Conservation (phyloP, 2,329 filamentous ascomycete species). For the Sporothrix inflata region DNA sequence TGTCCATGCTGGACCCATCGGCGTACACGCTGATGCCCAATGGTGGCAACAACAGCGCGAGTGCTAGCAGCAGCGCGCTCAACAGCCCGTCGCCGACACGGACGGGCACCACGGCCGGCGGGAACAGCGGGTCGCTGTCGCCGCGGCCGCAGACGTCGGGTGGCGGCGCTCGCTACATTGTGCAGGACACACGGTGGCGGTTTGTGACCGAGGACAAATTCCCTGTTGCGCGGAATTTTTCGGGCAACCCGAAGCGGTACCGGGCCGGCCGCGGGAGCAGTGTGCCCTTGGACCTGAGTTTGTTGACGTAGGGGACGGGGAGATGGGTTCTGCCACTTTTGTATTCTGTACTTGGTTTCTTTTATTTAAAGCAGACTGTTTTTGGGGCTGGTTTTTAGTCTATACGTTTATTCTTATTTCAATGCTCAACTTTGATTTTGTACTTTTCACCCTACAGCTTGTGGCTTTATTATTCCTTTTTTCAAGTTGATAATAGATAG, state of each 20-base stretch:
- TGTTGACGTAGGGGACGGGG: constrained; percentile 16
- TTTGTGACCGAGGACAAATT: constrained; percentile 82
- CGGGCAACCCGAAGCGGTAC: constrained; percentile 75
- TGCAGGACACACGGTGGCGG: constrained; percentile 81
- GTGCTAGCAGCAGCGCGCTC: constrained; percentile 35
- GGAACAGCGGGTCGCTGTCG: constrained; percentile 33
- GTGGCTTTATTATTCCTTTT: no score
- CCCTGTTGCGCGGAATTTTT: constrained; percentile 82
- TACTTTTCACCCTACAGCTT: no score
- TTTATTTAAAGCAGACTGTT: not conserved
- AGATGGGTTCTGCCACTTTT: not conserved
- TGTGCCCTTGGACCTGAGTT: constrained; percentile 82
- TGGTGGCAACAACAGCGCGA: constrained; percentile 44
- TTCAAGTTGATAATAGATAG: no score
- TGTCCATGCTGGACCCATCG: constrained; percentile 72
- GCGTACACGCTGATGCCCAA: constrained; percentile 74
- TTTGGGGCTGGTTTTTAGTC: constrained; percentile 10
- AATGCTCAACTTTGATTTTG: not conserved
- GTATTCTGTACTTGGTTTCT: not conserved
- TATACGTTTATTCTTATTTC: not conserved
- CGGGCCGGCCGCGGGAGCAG: constrained; percentile 90
- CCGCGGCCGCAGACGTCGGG: constrained; percentile 37
- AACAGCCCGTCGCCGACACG: constrained; percentile 53
- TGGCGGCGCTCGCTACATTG: constrained; percentile 52
- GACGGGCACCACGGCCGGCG: constrained; percentile 37